Percentiles rank a stretch among this genome's conserved stretches.
Conservation (phyloP, 176 grass and related monocot genomes). For the Otatea glauca region DNA sequence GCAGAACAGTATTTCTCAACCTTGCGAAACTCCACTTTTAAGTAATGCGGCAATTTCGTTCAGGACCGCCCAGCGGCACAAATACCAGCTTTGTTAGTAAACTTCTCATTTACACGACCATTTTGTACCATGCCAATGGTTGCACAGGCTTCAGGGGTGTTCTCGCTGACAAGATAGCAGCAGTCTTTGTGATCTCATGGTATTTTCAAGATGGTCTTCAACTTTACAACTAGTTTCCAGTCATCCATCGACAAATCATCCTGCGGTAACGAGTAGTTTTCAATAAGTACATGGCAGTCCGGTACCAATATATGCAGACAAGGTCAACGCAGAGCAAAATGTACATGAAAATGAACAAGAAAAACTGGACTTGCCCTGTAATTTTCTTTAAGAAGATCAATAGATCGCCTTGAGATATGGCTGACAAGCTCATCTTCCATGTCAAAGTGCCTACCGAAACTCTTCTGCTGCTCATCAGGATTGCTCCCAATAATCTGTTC, state of each 20-base stretch:
- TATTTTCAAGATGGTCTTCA: slow-evolving; percentile 74
- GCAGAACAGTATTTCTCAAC: background rate
- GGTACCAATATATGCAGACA: slow-evolving; percentile 29
- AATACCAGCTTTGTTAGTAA: background rate
- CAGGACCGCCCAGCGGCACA: background rate
- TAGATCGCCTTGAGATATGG: slow-evolving; percentile 75
- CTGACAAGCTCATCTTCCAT: slow-evolving; percentile 90
- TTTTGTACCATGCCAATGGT: background rate
- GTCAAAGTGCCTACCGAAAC: slow-evolving; percentile 80
- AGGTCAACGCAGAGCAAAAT: background rate
- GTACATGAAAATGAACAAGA: background rate
- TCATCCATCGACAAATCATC: slow-evolving; percentile 72
- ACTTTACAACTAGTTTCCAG: slow-evolving; percentile 68
- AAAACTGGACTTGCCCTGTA: slow-evolving; percentile 67
- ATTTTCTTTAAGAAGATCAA: slow-evolving; percentile 80
- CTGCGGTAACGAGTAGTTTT: slow-evolving; percentile 33
- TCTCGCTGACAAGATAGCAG: background rate
- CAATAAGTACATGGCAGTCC: background rate
- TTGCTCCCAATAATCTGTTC: slow-evolving; percentile 67
- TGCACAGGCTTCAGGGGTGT: background rate
- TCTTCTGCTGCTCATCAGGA: slow-evolving; percentile 87
- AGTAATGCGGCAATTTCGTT: too few species aligned
- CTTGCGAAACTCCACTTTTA: background rate
- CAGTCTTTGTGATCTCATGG: slow-evolving; percentile 38
- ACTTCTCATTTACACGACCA: background rate